These are phyloP conservation scores for Tetradesmus obliquus DNA, from an alignment of 139 green algal genomes.

Conservation along the genomic window DNA sequence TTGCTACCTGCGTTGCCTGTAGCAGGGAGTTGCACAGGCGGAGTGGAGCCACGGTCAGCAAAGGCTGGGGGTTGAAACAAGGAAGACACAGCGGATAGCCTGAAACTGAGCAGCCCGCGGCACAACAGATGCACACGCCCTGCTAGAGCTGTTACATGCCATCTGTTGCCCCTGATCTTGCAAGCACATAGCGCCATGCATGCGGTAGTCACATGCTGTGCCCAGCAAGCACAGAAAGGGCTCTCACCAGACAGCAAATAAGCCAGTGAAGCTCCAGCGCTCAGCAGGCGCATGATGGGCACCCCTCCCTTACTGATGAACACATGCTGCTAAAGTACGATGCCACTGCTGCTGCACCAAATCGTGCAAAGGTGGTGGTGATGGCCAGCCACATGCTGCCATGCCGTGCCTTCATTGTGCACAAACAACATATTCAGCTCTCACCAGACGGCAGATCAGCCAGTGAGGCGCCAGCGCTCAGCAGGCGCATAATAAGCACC, in stretches of 20 bases:
- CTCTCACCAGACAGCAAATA: not conserved
- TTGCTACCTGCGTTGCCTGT: slow-evolving; percentile 27
- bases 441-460: not conserved
- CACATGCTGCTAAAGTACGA: too few relatives aligned
- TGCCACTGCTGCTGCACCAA: not conserved
- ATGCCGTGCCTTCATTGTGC: too few relatives aligned
- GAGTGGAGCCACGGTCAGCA: not conserved
- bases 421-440: not conserved
- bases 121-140: not conserved
- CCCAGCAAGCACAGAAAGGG: not conserved
- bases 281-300: too few relatives aligned
- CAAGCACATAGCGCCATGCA: too few relatives aligned
- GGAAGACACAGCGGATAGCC: not conserved
- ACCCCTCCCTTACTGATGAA: too few relatives aligned
- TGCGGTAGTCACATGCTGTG: not conserved
- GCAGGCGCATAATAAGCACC: too few relatives aligned
- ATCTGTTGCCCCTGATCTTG: not conserved
- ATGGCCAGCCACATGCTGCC: too few relatives aligned
- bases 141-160: not conserved
- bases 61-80: too few relatives aligned
- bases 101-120: not conserved
- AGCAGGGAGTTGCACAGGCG: not conserved
- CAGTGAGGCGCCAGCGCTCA: too few relatives aligned
- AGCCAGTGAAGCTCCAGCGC: not conserved
- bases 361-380: too few relatives aligned